Evolutionary conservation across 345 rosid species (phyloP), one percentile per base, ranked within the genome.

Genomic region (Boechera retrofracta): DNA sequence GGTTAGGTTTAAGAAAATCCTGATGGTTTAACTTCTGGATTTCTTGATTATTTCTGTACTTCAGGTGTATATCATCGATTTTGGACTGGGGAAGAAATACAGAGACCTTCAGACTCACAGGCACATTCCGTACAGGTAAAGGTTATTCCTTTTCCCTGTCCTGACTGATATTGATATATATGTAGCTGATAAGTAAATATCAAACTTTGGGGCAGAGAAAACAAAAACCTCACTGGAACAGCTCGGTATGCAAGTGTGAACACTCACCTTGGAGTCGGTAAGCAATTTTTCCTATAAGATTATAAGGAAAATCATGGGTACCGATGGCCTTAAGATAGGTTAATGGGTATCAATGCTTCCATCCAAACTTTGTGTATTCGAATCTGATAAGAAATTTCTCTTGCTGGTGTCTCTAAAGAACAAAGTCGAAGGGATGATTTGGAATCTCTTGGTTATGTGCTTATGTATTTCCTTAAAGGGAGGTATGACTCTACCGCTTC

Each of bases 351-450:
- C 24, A 21, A 21, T 21, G 24, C 24, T 21, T 21, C 24, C 24
- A 21, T 9, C n/a, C 24, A 33, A 38, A 59, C n/a, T 3, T 35
- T 49, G 4, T 60, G 59, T 72, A 59, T 3, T 49, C 5, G 53
- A 10, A 1, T 41, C 41, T 74, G 42, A 64, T 41, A 52, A 5
- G 21, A 7, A 18, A 33, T 21, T 26, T 45, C 47, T 67, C 18
- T 74, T 73, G 52, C 29, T 28, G 62, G 51, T 72, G 63, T 62
- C 13, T 51, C 71, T 44, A 55, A 83, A 90, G 96, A 90, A 84
- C 96, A 90, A 87, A 90, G 96, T 81, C 84, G 96, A 80, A 83
- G 96, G 77, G 96, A 89, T 81, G 96, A 88, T 86, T 81, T 90
- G 82, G 96, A 89, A 80, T 86, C 93, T 63, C 86, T 90, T 54